Base-by-base conservation (phyloP, 768 basidiomycete species). In the Lentinula sp. region DNA sequence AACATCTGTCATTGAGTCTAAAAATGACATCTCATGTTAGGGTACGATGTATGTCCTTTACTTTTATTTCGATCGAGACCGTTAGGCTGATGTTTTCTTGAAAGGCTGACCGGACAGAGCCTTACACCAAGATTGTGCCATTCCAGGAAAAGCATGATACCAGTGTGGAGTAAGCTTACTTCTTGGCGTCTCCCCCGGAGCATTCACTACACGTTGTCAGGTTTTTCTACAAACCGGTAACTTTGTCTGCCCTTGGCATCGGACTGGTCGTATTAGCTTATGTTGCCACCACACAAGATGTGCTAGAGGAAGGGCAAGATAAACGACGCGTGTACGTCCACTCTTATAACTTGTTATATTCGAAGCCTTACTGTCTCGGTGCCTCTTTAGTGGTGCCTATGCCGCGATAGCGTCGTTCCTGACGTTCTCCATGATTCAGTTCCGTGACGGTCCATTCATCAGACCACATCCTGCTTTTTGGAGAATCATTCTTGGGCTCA, bases 381-480 rank as follows among this genome's bases (percentile, higher is more conserved):
- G 8, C 16, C n/a, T 20, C 57, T 51, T 33, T 68, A 93, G 91
- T 54, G 92, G 92, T 32, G 80, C 83, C 48, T 93, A 91, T 64
- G 91, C 92, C 57, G 81, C 87, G 10, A 77, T 89, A 52, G 79
- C 80, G 9, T 81, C 87, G 46, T 94, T 94, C 72, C 79, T 94
- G 61, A 72, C 84, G 63, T 94, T 93, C 73, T 90, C 89, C 33
- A 88, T 90, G 82, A 79, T 95, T 54, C 93, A 95, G 67, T 93
- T 94, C 68, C 87, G 92, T 61, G 92, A 95, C 70, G 92, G 92
- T 0, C 92, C 92, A 35, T 95, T 91, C 72, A 81, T 94, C 69
- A 85, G 92, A 41, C 92, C 92, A 0, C 92, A 95, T 71, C 92
- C 92, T 62, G 88, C 86, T 16, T 90, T 92, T 72, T 93, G 91